Base-by-base conservation (phyloP, 2,329 filamentous ascomycete species). In the Magnaporthales sp. region DNA sequence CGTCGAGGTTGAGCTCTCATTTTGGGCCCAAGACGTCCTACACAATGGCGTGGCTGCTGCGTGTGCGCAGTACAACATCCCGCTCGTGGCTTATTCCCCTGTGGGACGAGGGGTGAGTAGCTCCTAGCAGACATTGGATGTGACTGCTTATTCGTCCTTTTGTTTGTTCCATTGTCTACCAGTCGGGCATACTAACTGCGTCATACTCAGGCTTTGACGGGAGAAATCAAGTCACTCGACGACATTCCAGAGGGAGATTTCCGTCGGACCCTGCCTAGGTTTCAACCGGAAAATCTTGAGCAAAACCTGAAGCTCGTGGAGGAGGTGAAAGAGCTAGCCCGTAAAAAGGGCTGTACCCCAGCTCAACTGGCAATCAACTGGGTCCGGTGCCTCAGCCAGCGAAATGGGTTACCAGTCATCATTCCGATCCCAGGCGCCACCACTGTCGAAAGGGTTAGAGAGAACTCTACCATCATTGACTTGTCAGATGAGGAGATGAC, bases 61-160 rank as follows among this genome's bases (percentile, higher is more conserved):
- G 0, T 83, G 81, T 68, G 74, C 72, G 7, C 81, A 89, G 72
- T 75, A 86, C 22, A 78, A 77, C 26, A 88, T 89, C 62, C 82
- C 85, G 0, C 77, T 89, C 60, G 72, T 87, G 3, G 84, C 83
- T 1, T 88, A 75, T 68, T 66, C 88, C 61, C 91, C 91, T 0
- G 80, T 93, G 0, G 88, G 90, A 4, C 79, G 84, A 29, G 83
- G 83, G 1, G 69, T 71, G 62, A 66, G 67, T 67, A 19, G 30
- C 15, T 8, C 26, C 38, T n/a, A 15, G 11, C 22, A 10, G 56
- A 11, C 27, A 26, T 27, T 58, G 54, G 22, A 58, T 58, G 32
- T 38, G 54, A 10, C 54, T n/a, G 11, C 4, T 38, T 5, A 15
- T 51, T 15, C 4, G 38, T n/a, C 51, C 6, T 9, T 19, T 61